Evolutionary conservation across 116 monocot species (phyloP).

Genomic region (Cymodocea nodosa): DNA sequence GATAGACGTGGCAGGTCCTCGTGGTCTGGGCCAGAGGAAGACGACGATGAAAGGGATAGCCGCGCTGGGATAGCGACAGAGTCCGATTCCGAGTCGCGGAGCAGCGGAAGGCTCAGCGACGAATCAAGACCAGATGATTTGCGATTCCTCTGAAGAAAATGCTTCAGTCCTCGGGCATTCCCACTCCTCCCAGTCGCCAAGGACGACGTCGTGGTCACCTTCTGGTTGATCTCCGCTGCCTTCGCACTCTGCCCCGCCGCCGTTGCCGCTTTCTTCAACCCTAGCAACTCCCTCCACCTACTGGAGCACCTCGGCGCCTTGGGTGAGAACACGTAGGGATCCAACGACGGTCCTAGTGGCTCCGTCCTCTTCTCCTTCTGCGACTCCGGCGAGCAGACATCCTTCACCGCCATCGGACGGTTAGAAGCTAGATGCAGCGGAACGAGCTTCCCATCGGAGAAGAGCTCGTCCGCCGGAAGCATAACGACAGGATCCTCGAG

Average conservation of each 20-base stretch:
- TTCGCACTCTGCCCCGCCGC: neutral
- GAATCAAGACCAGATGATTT: constrained; percentile 17
- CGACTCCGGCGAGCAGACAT: constrained; percentile 11
- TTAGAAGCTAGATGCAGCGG: constrained; percentile 20
- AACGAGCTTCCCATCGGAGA: constrained; percentile 67
- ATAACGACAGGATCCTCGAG: constrained; percentile 35
- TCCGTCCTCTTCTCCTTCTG: constrained; percentile 15
- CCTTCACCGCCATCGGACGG: neutral
- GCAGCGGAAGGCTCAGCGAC: constrained; percentile 37
- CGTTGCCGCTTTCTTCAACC: constrained; percentile 17
- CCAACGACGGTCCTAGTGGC: constrained; percentile 5
- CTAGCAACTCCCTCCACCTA: constrained; percentile 53
- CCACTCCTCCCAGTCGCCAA: constrained; percentile 6
- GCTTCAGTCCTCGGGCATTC: constrained; percentile 27
- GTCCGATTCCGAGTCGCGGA: constrained; percentile 34
- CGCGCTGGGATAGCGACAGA: constrained; percentile 29
- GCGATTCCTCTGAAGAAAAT: constrained; percentile 33
- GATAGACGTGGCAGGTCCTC: constrained; percentile 50
- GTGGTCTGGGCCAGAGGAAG: constrained; percentile 29
- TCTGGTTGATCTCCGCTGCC: neutral
- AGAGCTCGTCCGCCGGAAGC: constrained; percentile 76
- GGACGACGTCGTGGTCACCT: neutral
- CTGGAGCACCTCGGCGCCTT: constrained; percentile 58
- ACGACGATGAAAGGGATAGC: constrained; percentile 43
- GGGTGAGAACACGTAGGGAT: constrained; percentile 40